Percentiles rank a stretch among this genome's conserved stretches.
Evolutionary conservation across 2,329 filamentous ascomycete species (phyloP).

Genomic region (Diaporthe vexans): DNA sequence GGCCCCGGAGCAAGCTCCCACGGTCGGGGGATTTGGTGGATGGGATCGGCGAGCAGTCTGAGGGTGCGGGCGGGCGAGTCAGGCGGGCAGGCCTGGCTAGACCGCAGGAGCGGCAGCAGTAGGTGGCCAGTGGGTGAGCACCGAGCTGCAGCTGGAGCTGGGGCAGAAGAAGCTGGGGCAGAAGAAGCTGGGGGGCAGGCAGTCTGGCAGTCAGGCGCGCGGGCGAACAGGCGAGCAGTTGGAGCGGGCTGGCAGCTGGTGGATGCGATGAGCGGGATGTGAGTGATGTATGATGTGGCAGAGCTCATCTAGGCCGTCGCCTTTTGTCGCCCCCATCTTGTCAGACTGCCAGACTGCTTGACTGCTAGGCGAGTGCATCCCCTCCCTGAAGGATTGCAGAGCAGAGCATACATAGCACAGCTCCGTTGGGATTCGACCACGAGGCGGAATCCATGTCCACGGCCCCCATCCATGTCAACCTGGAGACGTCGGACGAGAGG

Average conservation of each 20-base stretch:
- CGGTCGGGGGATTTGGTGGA: slow-evolving; percentile 8
- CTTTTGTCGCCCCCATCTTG: slow-evolving; percentile 3
- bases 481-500: slow-evolving; percentile 16
- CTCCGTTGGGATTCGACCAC: slow-evolving; percentile 15
- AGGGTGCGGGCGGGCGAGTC: background rate
- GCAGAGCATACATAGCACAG: background rate
- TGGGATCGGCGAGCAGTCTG: slow-evolving; percentile 15
- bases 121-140: background rate
- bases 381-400: slow-evolving; percentile 22
- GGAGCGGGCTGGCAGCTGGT: background rate
- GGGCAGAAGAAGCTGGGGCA: background rate
- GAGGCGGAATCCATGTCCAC: slow-evolving; percentile 11
- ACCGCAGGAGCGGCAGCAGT: too few species aligned
- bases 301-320: background rate
- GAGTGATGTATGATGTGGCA: slow-evolving; percentile 14
- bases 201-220: background rate
- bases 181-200: background rate
- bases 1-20: slow-evolving; percentile 22
- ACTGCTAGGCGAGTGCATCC: background rate
- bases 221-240: background rate
- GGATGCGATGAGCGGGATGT: background rate
- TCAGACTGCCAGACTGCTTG: background rate
- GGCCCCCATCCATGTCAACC: slow-evolving; percentile 8
- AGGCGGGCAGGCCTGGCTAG: background rate
- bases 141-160: slow-evolving; percentile 1